phyloP scores from a whole-genome alignment of 2,329 filamentous ascomycete genomes.

The Calonectria pteridis region DNA sequence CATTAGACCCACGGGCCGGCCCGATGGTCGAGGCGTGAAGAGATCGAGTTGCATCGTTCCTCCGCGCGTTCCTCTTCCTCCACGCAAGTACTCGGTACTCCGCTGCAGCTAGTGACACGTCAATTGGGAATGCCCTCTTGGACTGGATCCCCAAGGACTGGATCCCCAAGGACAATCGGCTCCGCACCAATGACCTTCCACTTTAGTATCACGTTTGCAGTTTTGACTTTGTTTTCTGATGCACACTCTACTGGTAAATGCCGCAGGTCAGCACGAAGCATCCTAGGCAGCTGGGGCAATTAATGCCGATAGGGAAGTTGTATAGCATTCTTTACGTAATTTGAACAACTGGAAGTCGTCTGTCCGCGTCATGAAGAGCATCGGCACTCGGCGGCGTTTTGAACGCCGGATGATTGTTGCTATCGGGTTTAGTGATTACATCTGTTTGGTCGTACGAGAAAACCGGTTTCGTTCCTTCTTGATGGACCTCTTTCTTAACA shows the following conservation, averaged over 20 bases:
- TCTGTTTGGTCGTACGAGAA: background rate
- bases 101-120: background rate
- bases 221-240: background rate
- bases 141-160: background rate
- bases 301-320: background rate
- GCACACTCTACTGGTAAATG: background rate
- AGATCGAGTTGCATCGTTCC: background rate
- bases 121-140: background rate
- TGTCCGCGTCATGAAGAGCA: background rate
- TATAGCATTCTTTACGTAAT: background rate
- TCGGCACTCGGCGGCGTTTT: background rate
- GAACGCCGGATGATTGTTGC: background rate
- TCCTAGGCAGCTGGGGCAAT: background rate
- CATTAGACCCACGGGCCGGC: no score
- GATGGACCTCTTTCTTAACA: background rate
- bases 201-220: background rate
- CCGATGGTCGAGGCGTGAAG: background rate
- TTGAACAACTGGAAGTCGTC: background rate
- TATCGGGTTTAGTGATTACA: background rate
- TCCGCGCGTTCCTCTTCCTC: background rate
- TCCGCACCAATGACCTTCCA: background rate
- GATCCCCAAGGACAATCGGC: background rate
- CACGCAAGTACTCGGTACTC: background rate
- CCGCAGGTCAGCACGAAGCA: background rate
- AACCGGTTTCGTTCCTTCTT: background rate